Evolutionary conservation across 1,284 basidiomycete genomes (phyloP).

Genomic region (Ustilago trichophora): DNA sequence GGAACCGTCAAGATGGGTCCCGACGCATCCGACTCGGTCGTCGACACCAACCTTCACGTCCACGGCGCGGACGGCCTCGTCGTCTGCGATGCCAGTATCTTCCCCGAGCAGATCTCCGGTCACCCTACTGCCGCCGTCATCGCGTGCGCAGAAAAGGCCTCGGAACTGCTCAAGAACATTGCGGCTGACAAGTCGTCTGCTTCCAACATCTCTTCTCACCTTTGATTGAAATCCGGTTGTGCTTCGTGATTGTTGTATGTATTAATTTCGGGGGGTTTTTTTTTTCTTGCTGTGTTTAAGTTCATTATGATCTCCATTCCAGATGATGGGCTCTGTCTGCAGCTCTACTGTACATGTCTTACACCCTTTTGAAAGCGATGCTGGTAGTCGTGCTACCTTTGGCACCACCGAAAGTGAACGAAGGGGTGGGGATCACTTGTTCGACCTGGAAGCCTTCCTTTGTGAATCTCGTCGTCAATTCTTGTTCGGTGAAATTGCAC

Average conservation of each 20-base stretch:
- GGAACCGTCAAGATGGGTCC: slow-evolving; percentile 67
- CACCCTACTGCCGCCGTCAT: slow-evolving; percentile 53
- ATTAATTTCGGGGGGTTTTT: too few relatives aligned
- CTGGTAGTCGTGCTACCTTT: slow-evolving; percentile 53
- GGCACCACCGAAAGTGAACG: slow-evolving; percentile 57
- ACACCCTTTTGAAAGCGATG: slow-evolving; percentile 44
- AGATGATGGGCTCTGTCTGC: too few relatives aligned
- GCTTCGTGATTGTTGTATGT: too few relatives aligned
- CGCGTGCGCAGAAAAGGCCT: slow-evolving; percentile 47
- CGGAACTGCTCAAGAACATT: slow-evolving; percentile 32
- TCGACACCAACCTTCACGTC: slow-evolving; percentile 47
- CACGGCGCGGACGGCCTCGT: slow-evolving; percentile 45
- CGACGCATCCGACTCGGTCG: slow-evolving; percentile 26
- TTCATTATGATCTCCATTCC: neutral
- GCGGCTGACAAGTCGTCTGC: slow-evolving; percentile 16
- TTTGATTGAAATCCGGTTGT: slow-evolving; percentile 8
- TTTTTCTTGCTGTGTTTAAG: neutral
- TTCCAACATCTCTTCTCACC: slow-evolving; percentile 24
- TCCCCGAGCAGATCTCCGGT: slow-evolving; percentile 54
- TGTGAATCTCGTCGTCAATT: slow-evolving; percentile 74
- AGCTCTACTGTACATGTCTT: too few relatives aligned
- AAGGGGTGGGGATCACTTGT: slow-evolving; percentile 55
- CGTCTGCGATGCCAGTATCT: slow-evolving; percentile 55
- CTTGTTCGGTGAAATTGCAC: slow-evolving; percentile 88
- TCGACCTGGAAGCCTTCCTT: slow-evolving; percentile 43